Percentiles rank a stretch among this genome's conserved stretches.
Conservation (phyloP, 306 rosid species). For the Gillenia trifoliata region DNA sequence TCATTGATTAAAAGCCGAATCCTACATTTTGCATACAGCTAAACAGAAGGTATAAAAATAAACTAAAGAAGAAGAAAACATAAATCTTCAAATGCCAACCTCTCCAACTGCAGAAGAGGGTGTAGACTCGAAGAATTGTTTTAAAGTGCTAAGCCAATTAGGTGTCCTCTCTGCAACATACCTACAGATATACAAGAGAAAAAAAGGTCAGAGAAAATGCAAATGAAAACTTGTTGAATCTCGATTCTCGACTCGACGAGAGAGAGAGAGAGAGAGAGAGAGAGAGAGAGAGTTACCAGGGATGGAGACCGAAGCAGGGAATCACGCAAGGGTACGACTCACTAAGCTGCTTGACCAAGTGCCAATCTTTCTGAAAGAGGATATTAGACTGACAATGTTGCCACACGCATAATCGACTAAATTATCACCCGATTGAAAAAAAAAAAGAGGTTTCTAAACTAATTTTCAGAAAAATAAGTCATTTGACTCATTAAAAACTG, state of each 20-base stretch:
- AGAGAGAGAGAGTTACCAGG: slow-evolving; percentile 42
- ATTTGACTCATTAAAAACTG: no score
- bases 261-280: neutral
- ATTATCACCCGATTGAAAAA: no score
- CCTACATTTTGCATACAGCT: neutral
- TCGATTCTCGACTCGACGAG: neutral
- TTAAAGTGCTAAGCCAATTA: slow-evolving; percentile 54
- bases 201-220: neutral
- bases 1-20: neutral
- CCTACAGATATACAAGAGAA: slow-evolving; percentile 31
- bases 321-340: slow-evolving; percentile 46
- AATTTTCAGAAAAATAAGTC: no score
- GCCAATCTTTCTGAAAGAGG: slow-evolving; percentile 56
- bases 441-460: neutral
- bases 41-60: neutral
- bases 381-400: neutral
- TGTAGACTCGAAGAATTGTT: slow-evolving; percentile 53
- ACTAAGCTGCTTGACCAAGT: slow-evolving; percentile 61
- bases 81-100: slow-evolving; percentile 31
- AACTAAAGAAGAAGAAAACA: neutral
- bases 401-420: neutral
- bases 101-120: slow-evolving; percentile 89
- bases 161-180: slow-evolving; percentile 63
- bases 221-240: neutral
- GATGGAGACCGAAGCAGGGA: slow-evolving; percentile 85